phyloP scores from a whole-genome alignment of 192 early-diverging fungal species.

The Linnemannia schmuckeri region DNA sequence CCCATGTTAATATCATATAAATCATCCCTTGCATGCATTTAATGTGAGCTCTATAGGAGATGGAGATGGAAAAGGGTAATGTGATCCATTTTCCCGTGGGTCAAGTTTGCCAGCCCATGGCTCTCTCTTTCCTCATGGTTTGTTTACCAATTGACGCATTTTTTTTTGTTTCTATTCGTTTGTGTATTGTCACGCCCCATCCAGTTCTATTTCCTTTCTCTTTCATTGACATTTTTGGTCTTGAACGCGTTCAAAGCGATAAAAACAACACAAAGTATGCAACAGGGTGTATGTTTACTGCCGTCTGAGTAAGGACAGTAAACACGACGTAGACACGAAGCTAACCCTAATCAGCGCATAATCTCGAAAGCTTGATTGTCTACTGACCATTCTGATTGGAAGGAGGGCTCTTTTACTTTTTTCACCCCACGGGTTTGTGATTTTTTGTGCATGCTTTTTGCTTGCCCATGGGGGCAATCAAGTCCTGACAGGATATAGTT shows the following conservation, averaged over 20 bases:
- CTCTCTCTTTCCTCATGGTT: not conserved
- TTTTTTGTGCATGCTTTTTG: not conserved
- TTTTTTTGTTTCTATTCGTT: too few species aligned
- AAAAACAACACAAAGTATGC: not conserved
- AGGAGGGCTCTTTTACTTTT: not conserved
- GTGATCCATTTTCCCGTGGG: constrained; percentile 6
- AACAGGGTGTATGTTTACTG: not conserved
- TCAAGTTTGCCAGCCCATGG: not conserved
- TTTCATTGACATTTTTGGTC: not conserved
- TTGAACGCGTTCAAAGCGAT: not conserved
- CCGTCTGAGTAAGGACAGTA: not conserved
- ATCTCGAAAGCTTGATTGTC: constrained; percentile 11
- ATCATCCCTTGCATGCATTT: constrained; percentile 1
- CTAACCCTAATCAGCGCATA: not conserved
- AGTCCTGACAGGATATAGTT: not conserved
- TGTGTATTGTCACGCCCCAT: not conserved
- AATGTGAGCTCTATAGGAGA: not conserved
- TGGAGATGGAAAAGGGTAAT: not conserved
- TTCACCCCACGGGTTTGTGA: not conserved
- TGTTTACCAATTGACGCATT: not conserved
- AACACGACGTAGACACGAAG: not conserved
- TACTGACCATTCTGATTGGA: not conserved
- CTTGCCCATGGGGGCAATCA: not conserved
- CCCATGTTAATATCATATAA: not conserved
- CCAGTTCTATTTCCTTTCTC: not conserved